Conservation (phyloP, 495 filamentous ascomycete species). For the Penicillium cataractarum region DNA sequence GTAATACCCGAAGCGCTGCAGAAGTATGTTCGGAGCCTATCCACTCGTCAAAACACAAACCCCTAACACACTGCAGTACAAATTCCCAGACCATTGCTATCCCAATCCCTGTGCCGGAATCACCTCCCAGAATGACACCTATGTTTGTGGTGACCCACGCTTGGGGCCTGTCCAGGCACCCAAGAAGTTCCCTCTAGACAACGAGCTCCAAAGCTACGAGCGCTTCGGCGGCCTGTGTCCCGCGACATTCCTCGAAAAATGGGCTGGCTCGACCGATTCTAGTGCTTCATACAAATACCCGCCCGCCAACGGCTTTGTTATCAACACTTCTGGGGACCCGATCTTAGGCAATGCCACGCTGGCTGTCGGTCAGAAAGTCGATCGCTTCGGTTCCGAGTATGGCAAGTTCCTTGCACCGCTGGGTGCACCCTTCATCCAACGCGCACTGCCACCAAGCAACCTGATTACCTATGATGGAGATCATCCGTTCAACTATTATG, state of each 20-base stretch:
- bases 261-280: conserved; percentile 34
- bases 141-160: conserved; percentile 56
- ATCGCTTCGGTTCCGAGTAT: conserved; percentile 57
- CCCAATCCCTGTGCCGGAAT: conserved; percentile 45
- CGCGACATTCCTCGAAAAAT: conserved; percentile 50
- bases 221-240: conserved; percentile 54
- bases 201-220: conserved; percentile 44
- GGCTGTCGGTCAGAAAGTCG: conserved; percentile 48
- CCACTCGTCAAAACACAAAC: neutral
- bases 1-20: neutral
- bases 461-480: conserved; percentile 42
- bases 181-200: conserved; percentile 39
- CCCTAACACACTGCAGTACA: conserved; percentile 7
- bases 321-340: conserved; percentile 30
- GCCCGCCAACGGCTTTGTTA: conserved; percentile 44
- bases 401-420: conserved; percentile 49
- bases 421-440: conserved; percentile 55
- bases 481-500: conserved; percentile 58
- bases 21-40: neutral
- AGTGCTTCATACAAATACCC: conserved; percentile 39
- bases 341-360: conserved; percentile 54
- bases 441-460: conserved; percentile 56
- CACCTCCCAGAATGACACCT: conserved; percentile 37
- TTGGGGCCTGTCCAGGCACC: conserved; percentile 53
- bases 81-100: conserved; percentile 21